Conservation (phyloP, 495 filamentous ascomycete genomes). For the Staphylotrichum tortipilum region DNA sequence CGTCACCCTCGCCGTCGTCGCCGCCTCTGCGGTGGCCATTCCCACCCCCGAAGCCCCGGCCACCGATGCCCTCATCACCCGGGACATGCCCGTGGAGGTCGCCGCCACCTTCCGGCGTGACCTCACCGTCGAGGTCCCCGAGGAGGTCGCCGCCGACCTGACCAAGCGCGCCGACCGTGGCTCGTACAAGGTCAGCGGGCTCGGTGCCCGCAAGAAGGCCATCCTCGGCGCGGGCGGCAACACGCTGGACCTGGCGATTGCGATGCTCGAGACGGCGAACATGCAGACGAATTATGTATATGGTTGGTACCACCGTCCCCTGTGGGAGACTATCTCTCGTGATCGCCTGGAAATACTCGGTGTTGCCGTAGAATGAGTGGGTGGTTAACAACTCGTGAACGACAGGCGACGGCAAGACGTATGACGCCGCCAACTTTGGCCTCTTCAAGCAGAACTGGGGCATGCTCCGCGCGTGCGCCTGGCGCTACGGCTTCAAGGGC, state of each 20-base stretch:
- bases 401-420: neutral
- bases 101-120: no score
- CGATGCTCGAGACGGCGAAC: neutral
- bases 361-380: no score
- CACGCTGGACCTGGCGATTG: neutral
- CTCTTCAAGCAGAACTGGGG: slow-evolving; percentile 4
- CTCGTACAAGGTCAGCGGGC: neutral
- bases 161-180: neutral
- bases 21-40: no score
- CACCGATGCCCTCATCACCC: no score
- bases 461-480: neutral
- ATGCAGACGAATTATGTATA: neutral
- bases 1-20: neutral
- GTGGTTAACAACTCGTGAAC: neutral
- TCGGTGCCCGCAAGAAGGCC: neutral
- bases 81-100: no score
- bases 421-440: neutral
- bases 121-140: no score
- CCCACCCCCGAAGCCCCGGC: no score
- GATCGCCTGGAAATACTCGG: no score
- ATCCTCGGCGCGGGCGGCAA: neutral
- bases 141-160: neutral
- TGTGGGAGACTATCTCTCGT: neutral
- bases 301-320: neutral
- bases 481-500: neutral